Evolutionary conservation across 495 filamentous ascomycete genomes (phyloP), one percentile per base, ranked within the genome.

Genomic region (Xylaria sp.): DNA sequence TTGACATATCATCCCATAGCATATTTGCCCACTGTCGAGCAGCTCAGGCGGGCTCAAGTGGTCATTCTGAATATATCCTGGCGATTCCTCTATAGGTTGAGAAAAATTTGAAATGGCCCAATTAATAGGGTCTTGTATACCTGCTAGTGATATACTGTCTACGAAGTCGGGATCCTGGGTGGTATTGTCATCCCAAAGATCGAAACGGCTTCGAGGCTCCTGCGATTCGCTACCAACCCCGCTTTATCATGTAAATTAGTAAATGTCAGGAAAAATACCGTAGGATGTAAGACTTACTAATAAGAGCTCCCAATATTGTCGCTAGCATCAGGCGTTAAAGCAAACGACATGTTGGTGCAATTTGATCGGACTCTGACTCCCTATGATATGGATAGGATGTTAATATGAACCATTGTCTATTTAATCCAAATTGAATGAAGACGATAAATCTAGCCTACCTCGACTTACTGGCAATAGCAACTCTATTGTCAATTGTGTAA

Each of bases 1-100:
- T n/a, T 64, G 41, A 19, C 48, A 21, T 46, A 64, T 64, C 76
- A 78, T 78, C 19, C 76, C 76, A 40, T 76, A 78, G 65, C 76
- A 78, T 61, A 78, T 57, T 31, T 41, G 71, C 50, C 72, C 76
- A 33, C 9, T 53, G 35, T 50, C 43, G 5, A 35, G 9, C 55
- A 63, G 4, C 15, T 46, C 33, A 31, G 41, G 26, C 17, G 66
- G 21, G 12, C 2, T 46, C 11, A 24, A 41, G 82, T 44, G 37
- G 21, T 29, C 21, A 48, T 48, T 48, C 24, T 44, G 61, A 6
- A 31, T n/a, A 48, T 64, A 21, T 35, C 24, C 61, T 7, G 43
- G 26, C 7, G 24, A 46, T 29, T 26, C 37, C 24, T 46, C 61
- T 8, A 17, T 3, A 64, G 43, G 40, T 15, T 31, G 14, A 5